Evolutionary conservation across 2,329 filamentous ascomycete genomes (phyloP).

Genomic region (Kalmusia sp.): DNA sequence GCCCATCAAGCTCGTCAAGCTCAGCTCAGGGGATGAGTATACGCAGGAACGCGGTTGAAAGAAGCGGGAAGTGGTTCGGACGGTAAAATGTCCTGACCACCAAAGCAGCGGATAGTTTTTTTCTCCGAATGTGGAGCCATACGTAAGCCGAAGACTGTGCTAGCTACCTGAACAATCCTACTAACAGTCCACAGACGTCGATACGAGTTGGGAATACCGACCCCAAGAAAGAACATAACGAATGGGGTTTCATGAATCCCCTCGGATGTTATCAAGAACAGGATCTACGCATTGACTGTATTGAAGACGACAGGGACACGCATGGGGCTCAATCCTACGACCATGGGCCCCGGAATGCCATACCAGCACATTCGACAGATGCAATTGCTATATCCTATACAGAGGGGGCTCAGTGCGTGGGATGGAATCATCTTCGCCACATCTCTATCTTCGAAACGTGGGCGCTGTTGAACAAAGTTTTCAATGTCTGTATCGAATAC

Average conservation of each 20-base stretch:
- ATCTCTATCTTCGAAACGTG: not conserved
- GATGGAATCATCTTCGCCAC: not conserved
- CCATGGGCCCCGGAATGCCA: constrained; percentile 1
- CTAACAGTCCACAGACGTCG: not conserved
- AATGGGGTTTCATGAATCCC: not conserved
- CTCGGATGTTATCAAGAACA: constrained; percentile 1
- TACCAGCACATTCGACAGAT: not conserved
- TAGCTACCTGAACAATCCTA: not conserved
- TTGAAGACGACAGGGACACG: not conserved
- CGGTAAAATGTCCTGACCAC: not conserved
- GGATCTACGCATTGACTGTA: not conserved
- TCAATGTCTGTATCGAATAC: too few species aligned
- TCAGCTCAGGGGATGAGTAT: constrained; percentile 25
- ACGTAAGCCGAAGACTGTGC: not conserved
- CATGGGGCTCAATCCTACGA: constrained; percentile 5
- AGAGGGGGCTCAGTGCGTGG: not conserved
- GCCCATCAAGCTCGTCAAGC: constrained; percentile 17
- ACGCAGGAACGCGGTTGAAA: constrained; percentile 20
- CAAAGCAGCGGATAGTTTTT: too few species aligned
- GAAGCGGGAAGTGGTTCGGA: not conserved
- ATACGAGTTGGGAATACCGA: not conserved
- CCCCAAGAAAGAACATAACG: not conserved
- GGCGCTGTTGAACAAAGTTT: too few species aligned
- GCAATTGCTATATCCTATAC: not conserved
- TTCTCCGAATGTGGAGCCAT: not conserved